Conservation (phyloP, 2,329 filamentous ascomycete species). For the Paraphoma chrysanthemicola region DNA sequence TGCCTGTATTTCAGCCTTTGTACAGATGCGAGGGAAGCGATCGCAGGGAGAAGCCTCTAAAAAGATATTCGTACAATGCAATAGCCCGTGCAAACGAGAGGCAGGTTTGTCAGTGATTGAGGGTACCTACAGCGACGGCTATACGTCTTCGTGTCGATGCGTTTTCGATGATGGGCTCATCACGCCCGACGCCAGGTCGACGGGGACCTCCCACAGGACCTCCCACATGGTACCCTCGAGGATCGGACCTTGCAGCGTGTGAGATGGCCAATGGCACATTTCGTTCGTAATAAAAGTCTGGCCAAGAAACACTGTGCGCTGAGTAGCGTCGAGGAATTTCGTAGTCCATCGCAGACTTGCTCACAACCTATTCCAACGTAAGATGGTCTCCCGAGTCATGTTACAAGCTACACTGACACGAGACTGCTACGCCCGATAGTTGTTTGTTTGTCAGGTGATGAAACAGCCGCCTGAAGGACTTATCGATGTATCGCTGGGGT, state of each 20-base stretch:
- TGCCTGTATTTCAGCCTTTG: conserved; percentile 46
- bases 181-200: conserved; percentile 13
- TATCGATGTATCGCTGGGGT: too few relatives aligned
- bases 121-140: conserved; percentile 48
- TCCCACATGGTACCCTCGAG: conserved; percentile 33
- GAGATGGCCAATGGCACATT: conserved; percentile 25
- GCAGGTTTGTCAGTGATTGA: too few relatives aligned
- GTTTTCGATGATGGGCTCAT: conserved; percentile 41
- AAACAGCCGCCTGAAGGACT: not conserved
- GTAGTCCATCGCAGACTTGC: conserved; percentile 21
- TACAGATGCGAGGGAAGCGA: too few relatives aligned
- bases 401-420: not conserved
- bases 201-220: conserved; percentile 26
- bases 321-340: conserved; percentile 22
- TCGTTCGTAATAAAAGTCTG: conserved; percentile 33
- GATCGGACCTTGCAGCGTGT: conserved; percentile 28
- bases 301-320: conserved; percentile 14
- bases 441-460: not conserved
- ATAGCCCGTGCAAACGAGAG: too few relatives aligned
- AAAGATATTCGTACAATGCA: too few relatives aligned
- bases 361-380: not conserved
- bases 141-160: conserved; percentile 58
- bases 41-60: too few relatives aligned
- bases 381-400: not conserved
- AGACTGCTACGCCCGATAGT: not conserved